These are phyloP conservation scores for Phascolomyces articulosus DNA, from an alignment of 371 early-diverging fungal species.

Conservation along the genomic window DNA sequence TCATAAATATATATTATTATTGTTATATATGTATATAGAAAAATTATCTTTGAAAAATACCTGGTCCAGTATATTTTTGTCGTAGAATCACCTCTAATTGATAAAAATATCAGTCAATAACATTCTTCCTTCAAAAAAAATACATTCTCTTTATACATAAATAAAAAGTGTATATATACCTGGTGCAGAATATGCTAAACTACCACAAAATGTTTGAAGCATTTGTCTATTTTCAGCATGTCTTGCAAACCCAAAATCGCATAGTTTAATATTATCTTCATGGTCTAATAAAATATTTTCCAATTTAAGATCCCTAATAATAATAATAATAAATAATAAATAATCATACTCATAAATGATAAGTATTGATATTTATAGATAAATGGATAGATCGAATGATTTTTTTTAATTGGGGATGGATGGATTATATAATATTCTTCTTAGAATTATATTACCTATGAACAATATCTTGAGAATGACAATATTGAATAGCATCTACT, in stretches of 20 bases:
- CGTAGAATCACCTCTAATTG: constrained; percentile 75
- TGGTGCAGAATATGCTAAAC: constrained; percentile 84
- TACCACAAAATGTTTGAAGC: constrained; percentile 87
- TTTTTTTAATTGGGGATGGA: no score
- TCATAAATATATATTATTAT: no score
- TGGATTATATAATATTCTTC: no score
- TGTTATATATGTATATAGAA: no score
- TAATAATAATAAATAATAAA: background rate
- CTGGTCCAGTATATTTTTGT: constrained; percentile 79
- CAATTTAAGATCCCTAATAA: constrained; percentile 77
- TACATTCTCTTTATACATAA: background rate
- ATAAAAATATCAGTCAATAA: background rate
- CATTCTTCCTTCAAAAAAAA: no score
- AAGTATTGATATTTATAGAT: no score
- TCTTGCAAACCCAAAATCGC: constrained; percentile 91
- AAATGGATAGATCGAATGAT: no score
- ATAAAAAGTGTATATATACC: background rate
- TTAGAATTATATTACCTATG: constrained; percentile 69
- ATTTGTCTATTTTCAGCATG: constrained; percentile 66
- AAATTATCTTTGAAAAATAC: constrained; percentile 26
- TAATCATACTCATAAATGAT: no score
- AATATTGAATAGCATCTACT: constrained; percentile 74
- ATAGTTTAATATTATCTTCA: constrained; percentile 77
- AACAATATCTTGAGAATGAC: constrained; percentile 77
- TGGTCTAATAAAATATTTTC: constrained; percentile 84